Evolutionary conservation across 1,284 basidiomycete species (phyloP), one percentile per base, ranked within the genome.

Genomic region (Cryptococcus sp.): DNA sequence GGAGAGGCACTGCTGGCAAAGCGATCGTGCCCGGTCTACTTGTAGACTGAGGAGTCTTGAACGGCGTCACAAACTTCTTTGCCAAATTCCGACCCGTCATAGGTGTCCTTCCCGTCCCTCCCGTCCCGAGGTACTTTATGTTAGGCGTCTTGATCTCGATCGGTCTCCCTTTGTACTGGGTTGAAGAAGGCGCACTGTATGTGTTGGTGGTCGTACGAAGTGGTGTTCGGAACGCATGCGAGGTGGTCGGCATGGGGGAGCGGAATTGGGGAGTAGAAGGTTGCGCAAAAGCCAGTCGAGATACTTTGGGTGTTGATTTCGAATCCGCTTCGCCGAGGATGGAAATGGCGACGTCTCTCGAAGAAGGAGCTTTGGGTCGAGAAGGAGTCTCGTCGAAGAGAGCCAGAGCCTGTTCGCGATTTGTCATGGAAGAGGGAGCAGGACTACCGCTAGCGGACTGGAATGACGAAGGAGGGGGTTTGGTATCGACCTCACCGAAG

Each of bases 41-140:
- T 4, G 38, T 52, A 6, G 31, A 33, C 2, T 48, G 32, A 16
- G 48, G 33, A 12, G 47, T 50, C 44, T 67, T 69, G 60, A 75
- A 75, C 1, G 73, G 73, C 2, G 68, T 69, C 5, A 52, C 45
- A 41, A 74, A 75, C 11, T 52, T 54, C 43, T 53, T 51, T 28
- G 53, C 62, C 24, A 33, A 36, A 33, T 21, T 48, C 22, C 32
- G 38, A 16, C 16, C 52, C 38, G 26, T 21, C 5, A 14, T 52
- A 9, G 70, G 61, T 0, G 66, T 67, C n/a, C 55, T 33, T 0
- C 65, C 69, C 6, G 72, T 67, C n/a, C 55, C 36, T 0, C 65
- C 68, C 9, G 72, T 51, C 0, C 70, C 70, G 19, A 74, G 61
- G 4, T 70, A 58, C 3, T 54, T 54, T 2, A 59, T 44, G 0